Base-by-base conservation (phyloP, 1,139 yeast species). In the Blastobotrys niveus region DNA sequence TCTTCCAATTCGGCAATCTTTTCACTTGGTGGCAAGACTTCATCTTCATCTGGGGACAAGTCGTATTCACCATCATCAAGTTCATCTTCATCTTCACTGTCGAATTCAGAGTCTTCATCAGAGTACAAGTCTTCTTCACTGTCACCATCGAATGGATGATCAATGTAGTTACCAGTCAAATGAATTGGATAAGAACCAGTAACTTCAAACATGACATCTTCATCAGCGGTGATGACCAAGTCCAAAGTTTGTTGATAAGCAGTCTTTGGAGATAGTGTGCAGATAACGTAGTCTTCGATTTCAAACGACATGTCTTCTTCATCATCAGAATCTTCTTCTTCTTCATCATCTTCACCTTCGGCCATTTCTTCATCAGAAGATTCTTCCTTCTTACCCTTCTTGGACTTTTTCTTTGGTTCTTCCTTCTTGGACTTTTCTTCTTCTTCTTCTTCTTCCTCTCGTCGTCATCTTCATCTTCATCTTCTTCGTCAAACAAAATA, bases 111-210 rank as follows among this genome's bases (percentile, higher is more conserved):
- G 47, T 72, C 72, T 37, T 64, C 67, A 33, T 53, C 59, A 43
- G 60, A 63, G 40, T 61, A 65, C 43, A 64, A 65, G 40, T 47
- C 55, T 34, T 61, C 70, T 43, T 76, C 81, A 40, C 70, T 78
- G 47, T 73, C 69, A 45, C 76, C 83, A 56, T 83, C 93, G 55
- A 80, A 88, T 65, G 97, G 96, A 68, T 88, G 96, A 63, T 85
- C 93, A 62, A 91, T 82, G 71, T 82, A 87, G 80, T 91, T 89
- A 73, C 99, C 99, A 58, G 87, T 76, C 61, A 91, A 74, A 67
- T 89, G 94, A 56, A 91, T 74, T 57, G 95, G 84, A 72, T 87
- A 88, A 31, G 97, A 88, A 58, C 98, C 98, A 54, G 95, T 83
- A 50, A 86, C 96, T 60, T 87, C 93, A 63, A 91, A 91, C 73